Conservation (phyloP, 2,329 filamentous ascomycete species). For the Cercospora sesami region DNA sequence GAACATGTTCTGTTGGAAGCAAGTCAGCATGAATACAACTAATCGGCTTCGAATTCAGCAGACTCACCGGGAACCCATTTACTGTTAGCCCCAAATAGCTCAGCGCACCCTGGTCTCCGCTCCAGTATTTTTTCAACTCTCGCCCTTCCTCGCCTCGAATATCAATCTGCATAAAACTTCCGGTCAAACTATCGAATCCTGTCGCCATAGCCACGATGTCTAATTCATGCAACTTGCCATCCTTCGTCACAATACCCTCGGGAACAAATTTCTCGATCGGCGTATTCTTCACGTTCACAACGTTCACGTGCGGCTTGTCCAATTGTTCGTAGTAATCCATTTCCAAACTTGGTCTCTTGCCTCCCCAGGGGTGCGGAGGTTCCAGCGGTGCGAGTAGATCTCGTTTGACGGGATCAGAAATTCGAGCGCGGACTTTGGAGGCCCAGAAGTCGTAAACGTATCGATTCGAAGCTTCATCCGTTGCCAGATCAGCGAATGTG, state of each 20-base stretch:
- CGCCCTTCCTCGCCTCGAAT: constrained; percentile 33
- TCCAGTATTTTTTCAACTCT: constrained; percentile 41
- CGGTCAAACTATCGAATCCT: constrained; percentile 46
- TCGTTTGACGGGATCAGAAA: constrained; percentile 51
- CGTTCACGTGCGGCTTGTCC: constrained; percentile 44
- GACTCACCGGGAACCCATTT: constrained; percentile 39
- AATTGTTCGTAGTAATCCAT: constrained; percentile 50
- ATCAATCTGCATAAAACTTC: constrained; percentile 39
- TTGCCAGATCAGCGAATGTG: constrained; percentile 55
- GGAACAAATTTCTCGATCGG: constrained; percentile 51
- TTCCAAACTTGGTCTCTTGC: constrained; percentile 46
- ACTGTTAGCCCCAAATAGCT: constrained; percentile 42
- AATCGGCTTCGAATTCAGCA: constrained; percentile 38
- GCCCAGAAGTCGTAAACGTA: constrained; percentile 58
- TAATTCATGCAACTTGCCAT: constrained; percentile 44
- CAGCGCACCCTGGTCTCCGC: constrained; percentile 45
- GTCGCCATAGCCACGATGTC: constrained; percentile 49
- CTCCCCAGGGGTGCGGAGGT: constrained; percentile 49
- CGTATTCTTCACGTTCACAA: constrained; percentile 45
- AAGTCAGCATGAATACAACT: constrained; percentile 21
- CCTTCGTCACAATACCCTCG: constrained; percentile 50
- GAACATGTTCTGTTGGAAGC: constrained; percentile 36
- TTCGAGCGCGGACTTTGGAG: constrained; percentile 51
- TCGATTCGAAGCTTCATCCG: constrained; percentile 50
- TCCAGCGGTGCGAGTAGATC: constrained; percentile 49